Percentiles rank a stretch among this genome's conserved stretches.
Evolutionary conservation across 2,329 filamentous ascomycete genomes (phyloP).

Genomic region (Phialophora expanda): DNA sequence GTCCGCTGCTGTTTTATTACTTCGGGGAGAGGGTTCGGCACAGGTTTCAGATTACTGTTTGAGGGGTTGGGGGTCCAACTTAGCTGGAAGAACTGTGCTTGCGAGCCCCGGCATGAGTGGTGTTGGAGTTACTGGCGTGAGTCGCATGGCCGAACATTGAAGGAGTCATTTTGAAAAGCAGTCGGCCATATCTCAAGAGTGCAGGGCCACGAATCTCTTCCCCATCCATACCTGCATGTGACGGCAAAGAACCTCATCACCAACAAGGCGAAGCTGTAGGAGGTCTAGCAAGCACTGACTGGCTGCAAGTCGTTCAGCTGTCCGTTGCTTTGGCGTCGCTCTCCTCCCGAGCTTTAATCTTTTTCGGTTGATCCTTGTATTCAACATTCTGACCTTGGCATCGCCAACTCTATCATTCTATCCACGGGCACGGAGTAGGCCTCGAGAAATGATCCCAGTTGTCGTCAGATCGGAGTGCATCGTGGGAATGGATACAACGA

Average conservation of each 20-base stretch:
- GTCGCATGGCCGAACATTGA: neutral
- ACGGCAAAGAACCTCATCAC: neutral
- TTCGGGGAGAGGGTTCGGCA: slow-evolving; percentile 56
- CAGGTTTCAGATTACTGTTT: slow-evolving; percentile 44
- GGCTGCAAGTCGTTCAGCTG: neutral
- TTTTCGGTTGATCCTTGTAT: too few species aligned
- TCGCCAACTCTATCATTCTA: too few species aligned
- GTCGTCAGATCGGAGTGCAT: too few species aligned
- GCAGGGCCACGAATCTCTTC: neutral
- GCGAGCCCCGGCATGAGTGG: neutral
- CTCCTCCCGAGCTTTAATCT: neutral
- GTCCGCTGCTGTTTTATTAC: slow-evolving; percentile 56
- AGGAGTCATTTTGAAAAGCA: neutral
- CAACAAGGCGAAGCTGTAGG: neutral
- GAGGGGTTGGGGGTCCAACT: neutral
- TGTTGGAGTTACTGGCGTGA: neutral
- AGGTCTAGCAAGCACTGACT: too few species aligned
- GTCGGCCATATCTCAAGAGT: neutral
- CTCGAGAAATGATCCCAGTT: too few species aligned
- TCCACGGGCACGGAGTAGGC: too few species aligned
- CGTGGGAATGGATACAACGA: too few species aligned
- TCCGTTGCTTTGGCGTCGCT: neutral
- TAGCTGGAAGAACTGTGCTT: neutral
- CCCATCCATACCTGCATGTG: neutral
- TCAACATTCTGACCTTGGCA: neutral